phyloP scores from a whole-genome alignment of 1,284 basidiomycete genomes.

The Athelia psychrophila region DNA sequence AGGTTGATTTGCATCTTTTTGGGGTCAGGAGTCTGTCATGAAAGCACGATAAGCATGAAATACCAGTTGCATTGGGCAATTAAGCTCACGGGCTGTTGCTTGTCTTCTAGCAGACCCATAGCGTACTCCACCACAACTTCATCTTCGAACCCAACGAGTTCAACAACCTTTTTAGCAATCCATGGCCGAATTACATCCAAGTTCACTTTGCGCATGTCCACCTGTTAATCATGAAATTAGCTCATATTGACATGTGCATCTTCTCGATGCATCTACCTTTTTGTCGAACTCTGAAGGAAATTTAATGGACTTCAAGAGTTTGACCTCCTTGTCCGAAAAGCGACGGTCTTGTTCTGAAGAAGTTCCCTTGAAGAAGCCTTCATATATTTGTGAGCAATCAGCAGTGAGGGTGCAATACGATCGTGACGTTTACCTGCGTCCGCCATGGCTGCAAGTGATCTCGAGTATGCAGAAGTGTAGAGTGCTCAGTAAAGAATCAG shows the following conservation, averaged over 20 bases:
- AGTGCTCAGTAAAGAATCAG: too few species aligned
- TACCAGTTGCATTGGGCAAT: not conserved
- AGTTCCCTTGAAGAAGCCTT: constrained; percentile 86
- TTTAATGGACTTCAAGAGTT: constrained; percentile 85
- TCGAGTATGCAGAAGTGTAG: not conserved
- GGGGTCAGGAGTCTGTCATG: constrained; percentile 80
- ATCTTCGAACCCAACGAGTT: constrained; percentile 92
- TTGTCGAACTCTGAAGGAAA: constrained; percentile 89
- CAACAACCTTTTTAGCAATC: constrained; percentile 89
- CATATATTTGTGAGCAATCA: constrained; percentile 11
- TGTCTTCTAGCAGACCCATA: constrained; percentile 88
- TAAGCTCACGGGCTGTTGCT: constrained; percentile 71
- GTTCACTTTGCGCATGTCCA: constrained; percentile 96
- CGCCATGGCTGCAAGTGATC: constrained; percentile 39
- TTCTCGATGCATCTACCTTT: constrained; percentile 52
- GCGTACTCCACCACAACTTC: constrained; percentile 97
- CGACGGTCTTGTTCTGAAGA: constrained; percentile 84
- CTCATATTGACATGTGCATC: not conserved
- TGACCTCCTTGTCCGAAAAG: constrained; percentile 94
- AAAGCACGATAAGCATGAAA: not conserved
- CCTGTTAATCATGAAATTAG: constrained; percentile 39
- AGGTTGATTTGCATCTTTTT: constrained; percentile 94
- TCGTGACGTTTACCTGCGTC: constrained; percentile 47
- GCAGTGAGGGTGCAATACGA: not conserved
- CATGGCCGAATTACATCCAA: constrained; percentile 87